phyloP scores from a whole-genome alignment of 495 filamentous ascomycete genomes.

The Halenospora varia region DNA sequence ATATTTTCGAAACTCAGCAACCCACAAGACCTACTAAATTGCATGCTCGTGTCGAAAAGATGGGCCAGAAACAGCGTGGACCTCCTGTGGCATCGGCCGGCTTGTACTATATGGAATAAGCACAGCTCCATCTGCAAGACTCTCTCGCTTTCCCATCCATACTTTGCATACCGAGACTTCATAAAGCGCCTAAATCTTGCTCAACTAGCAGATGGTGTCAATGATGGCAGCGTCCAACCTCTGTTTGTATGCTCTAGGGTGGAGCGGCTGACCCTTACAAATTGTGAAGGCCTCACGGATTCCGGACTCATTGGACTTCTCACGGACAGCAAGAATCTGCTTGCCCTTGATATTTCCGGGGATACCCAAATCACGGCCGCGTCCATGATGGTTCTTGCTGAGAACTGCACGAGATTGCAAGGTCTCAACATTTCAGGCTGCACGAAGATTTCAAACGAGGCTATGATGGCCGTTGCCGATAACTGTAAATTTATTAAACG shows the following conservation, averaged over 20 bases:
- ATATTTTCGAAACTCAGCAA: constrained; percentile 82
- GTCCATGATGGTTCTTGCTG: constrained; percentile 75
- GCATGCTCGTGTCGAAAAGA: constrained; percentile 86
- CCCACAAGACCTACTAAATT: constrained; percentile 71
- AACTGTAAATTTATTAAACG: constrained; percentile 85
- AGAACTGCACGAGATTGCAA: constrained; percentile 79
- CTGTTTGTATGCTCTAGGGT: constrained; percentile 83
- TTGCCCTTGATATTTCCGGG: constrained; percentile 88
- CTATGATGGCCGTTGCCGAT: constrained; percentile 74
- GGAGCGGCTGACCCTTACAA: constrained; percentile 90
- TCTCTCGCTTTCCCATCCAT: constrained; percentile 61
- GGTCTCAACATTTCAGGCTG: constrained; percentile 92
- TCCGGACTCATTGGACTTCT: constrained; percentile 75
- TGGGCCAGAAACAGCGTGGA: constrained; percentile 94
- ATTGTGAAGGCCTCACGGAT: constrained; percentile 82
- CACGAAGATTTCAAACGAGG: constrained; percentile 77
- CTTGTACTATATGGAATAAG: constrained; percentile 80
- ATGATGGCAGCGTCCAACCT: constrained; percentile 82
- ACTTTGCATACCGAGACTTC: constrained; percentile 81
- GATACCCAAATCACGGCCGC: constrained; percentile 75
- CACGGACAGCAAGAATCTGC: constrained; percentile 71
- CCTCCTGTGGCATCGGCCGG: constrained; percentile 89
- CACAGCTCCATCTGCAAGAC: constrained; percentile 74
- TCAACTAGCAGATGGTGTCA: constrained; percentile 68
- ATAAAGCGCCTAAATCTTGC: constrained; percentile 90